Percentiles rank a stretch among this genome's conserved stretches.
Conservation (phyloP, 441 rosid species). For the Theobroma grandiflorum region DNA sequence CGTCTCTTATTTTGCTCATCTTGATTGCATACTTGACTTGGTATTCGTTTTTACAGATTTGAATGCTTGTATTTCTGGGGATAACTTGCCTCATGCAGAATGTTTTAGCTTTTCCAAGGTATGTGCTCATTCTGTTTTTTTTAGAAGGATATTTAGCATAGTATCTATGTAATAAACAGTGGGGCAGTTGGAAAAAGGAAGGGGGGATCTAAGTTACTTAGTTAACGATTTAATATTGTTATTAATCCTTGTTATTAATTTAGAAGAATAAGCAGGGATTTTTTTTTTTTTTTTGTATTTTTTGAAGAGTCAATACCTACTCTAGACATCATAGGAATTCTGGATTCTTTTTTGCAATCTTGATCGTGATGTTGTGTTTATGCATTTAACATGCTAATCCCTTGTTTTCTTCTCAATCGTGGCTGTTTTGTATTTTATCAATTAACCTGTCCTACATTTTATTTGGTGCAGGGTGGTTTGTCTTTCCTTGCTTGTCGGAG, state of each 20-base stretch:
- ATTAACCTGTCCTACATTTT: neutral
- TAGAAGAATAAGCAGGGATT: neutral
- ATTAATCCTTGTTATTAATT: neutral
- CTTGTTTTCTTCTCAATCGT: conserved; percentile 4
- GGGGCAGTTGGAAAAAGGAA: neutral
- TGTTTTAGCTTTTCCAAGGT: conserved; percentile 44
- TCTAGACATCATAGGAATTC: neutral
- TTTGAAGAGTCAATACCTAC: neutral
- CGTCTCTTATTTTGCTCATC: conserved; percentile 10
- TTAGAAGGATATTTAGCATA: neutral
- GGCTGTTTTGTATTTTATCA: neutral
- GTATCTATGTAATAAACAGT: too few relatives aligned
- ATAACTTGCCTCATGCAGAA: conserved; percentile 29
- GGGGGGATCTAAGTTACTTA: neutral
- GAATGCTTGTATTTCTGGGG: conserved; percentile 15
- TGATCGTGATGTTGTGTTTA: neutral
- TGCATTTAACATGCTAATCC: neutral
- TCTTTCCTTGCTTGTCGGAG: conserved; percentile 48
- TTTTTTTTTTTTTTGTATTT: neutral
- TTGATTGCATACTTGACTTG: conserved; percentile 19
- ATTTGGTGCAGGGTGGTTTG: conserved; percentile 49
- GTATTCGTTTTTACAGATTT: conserved; percentile 25
- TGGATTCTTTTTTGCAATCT: neutral
- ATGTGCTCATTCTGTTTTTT: neutral
- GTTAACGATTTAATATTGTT: neutral